Evolutionary conservation across 2,329 filamentous ascomycete genomes (phyloP).

Genomic region (Herpotrichia juniperi): DNA sequence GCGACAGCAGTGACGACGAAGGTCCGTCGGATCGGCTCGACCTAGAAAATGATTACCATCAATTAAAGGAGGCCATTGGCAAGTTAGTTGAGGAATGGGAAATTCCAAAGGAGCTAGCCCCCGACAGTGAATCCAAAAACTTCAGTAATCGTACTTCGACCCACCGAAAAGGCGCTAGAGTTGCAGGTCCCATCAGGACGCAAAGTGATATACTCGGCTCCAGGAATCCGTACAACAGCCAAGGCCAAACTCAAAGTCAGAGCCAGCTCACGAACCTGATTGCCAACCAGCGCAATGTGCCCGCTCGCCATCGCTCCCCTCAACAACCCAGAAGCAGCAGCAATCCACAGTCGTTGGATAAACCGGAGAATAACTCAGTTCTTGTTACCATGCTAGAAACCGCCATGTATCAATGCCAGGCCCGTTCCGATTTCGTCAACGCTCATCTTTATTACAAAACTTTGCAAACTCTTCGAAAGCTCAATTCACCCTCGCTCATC

Average conservation of each 20-base stretch:
- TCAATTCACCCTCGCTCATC: conserved; percentile 66
- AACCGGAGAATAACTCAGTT: conserved; percentile 53
- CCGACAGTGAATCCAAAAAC: conserved; percentile 64
- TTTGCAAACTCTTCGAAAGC: conserved; percentile 71
- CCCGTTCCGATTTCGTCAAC: conserved; percentile 80
- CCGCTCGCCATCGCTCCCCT: conserved; percentile 42
- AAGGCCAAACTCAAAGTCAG: conserved; percentile 27
- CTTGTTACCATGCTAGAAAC: conserved; percentile 76
- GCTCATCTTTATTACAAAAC: conserved; percentile 88
- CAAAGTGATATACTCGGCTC: conserved; percentile 48
- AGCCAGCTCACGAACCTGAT: conserved; percentile 47
- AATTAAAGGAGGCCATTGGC: conserved; percentile 78
- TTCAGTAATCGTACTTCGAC: conserved; percentile 73
- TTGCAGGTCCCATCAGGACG: conserved; percentile 29
- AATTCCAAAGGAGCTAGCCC: conserved; percentile 70
- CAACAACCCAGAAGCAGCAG: conserved; percentile 48
- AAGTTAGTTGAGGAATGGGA: conserved; percentile 84
- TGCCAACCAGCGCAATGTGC: conserved; percentile 43
- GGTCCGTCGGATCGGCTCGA: conserved; percentile 56
- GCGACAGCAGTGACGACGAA: conserved; percentile 56
- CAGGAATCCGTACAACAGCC: conserved; percentile 57
- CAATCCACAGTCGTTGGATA: conserved; percentile 43
- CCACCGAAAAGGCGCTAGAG: conserved; percentile 42
- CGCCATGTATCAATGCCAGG: conserved; percentile 76
- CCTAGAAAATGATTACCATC: conserved; percentile 79